Evolutionary conservation across 306 rosid species (phyloP).

Genomic region (Vicia villosa): DNA sequence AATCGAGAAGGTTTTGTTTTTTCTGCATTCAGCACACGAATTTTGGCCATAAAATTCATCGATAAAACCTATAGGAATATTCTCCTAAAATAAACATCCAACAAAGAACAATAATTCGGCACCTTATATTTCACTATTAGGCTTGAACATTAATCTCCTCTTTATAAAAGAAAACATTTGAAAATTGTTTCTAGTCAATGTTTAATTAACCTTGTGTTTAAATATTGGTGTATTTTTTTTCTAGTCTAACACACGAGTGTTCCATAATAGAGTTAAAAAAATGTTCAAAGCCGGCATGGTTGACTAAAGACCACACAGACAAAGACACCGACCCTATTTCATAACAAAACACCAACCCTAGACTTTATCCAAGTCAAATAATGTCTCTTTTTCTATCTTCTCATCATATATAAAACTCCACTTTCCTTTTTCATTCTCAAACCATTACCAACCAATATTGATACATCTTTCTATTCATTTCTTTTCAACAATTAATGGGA

Average conservation of each 20-base stretch:
- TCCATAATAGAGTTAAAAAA: neutral
- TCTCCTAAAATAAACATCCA: neutral
- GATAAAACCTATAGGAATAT: neutral
- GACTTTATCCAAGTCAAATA: conserved; percentile 65
- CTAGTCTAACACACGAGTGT: conserved; percentile 31
- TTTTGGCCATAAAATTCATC: neutral
- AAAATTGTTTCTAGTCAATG: neutral
- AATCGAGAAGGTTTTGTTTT: conserved; percentile 6
- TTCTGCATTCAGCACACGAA: neutral
- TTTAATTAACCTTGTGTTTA: neutral
- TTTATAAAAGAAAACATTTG: neutral
- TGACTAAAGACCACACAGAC: conserved; percentile 43
- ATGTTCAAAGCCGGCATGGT: conserved; percentile 71
- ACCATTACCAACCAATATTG: neutral
- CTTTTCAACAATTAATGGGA: conserved; percentile 46
- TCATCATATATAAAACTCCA: neutral
- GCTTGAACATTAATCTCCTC: conserved; percentile 20
- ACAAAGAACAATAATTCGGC: neutral
- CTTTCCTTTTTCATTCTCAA: neutral
- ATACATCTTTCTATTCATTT: neutral
- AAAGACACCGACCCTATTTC: conserved; percentile 1
- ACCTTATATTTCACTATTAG: neutral
- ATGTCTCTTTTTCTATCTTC: neutral
- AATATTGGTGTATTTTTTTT: neutral
- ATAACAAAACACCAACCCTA: conserved; percentile 41